These are phyloP conservation scores for Penicillium nordicum DNA, from an alignment of 2,329 filamentous ascomycete genomes.

Conservation along the genomic window DNA sequence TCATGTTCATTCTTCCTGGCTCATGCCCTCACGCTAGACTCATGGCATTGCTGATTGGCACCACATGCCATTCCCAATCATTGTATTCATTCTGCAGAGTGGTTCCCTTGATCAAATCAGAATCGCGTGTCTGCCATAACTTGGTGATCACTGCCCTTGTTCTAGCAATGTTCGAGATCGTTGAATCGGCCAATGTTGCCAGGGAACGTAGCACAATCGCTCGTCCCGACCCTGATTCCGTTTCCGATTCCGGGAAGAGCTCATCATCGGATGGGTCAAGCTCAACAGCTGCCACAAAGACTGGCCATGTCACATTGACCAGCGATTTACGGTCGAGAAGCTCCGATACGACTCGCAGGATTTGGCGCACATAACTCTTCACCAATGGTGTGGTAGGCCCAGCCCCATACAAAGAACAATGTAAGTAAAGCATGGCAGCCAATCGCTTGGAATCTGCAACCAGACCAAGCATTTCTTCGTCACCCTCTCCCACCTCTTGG, in stretches of 20 bases:
- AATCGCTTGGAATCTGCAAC: constrained; percentile 45
- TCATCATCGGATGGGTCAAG: constrained; percentile 40
- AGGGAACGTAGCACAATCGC: constrained; percentile 41
- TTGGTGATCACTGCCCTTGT: constrained; percentile 48
- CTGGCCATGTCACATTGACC: constrained; percentile 42
- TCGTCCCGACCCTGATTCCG: constrained; percentile 30
- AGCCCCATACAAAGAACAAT: constrained; percentile 46
- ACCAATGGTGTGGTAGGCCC: constrained; percentile 40
- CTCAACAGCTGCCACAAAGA: constrained; percentile 46
- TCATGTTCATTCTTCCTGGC: not conserved
- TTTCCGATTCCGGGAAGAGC: constrained; percentile 26
- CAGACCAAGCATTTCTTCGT: constrained; percentile 33
- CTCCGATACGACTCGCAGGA: constrained; percentile 35
- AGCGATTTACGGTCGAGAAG: constrained; percentile 33
- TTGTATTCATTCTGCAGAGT: constrained; percentile 27
- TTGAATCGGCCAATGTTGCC: constrained; percentile 41
- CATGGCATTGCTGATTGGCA: constrained; percentile 42
- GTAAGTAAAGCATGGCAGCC: constrained; percentile 46
- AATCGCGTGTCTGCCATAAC: constrained; percentile 48
- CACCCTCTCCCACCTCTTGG: constrained; percentile 31
- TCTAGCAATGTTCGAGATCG: constrained; percentile 44
- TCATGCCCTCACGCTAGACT: constrained; percentile 37
- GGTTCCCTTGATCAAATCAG: constrained; percentile 27
- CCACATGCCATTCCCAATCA: constrained; percentile 45
- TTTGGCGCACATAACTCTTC: constrained; percentile 31